Conservation (phyloP, 148 eudicot genomes). For the Gaultheria prostrata region DNA sequence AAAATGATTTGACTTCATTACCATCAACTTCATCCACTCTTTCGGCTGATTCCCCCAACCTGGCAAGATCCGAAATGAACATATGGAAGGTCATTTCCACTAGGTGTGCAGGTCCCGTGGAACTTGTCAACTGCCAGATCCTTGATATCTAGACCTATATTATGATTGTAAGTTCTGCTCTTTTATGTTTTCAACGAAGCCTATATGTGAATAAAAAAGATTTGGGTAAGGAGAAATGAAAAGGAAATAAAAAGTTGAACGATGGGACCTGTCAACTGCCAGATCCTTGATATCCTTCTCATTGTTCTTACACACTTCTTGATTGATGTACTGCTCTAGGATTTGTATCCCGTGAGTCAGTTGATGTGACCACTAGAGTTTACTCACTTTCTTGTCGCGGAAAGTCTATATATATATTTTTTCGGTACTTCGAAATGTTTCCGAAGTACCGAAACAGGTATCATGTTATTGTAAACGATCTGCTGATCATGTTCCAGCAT, state of each 20-base stretch:
- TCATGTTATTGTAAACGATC: neutral
- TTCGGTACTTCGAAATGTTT: too few relatives aligned
- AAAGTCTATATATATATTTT: neutral
- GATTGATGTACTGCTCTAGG: neutral
- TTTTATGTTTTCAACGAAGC: neutral
- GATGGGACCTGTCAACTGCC: neutral
- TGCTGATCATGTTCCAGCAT: neutral
- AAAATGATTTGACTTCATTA: slow-evolving; percentile 16
- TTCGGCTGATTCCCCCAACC: slow-evolving; percentile 16
- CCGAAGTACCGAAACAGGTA: neutral
- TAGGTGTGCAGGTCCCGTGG: slow-evolving; percentile 53
- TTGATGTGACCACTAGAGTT: slow-evolving; percentile 9
- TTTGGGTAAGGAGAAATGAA: neutral
- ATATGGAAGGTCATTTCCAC: slow-evolving; percentile 69
- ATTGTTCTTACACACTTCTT: neutral
- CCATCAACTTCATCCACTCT: slow-evolving; percentile 26
- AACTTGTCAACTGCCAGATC: slow-evolving; percentile 76
- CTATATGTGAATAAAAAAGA: neutral
- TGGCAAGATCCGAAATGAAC: slow-evolving; percentile 23
- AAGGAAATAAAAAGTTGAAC: neutral
- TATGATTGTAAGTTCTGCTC: slow-evolving; percentile 9
- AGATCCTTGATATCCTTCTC: neutral
- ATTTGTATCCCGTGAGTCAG: slow-evolving; percentile 6
- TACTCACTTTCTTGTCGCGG: neutral
- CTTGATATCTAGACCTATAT: slow-evolving; percentile 46